Base-by-base conservation (phyloP, 1,284 basidiomycete species). In the Flammula alnicola region DNA sequence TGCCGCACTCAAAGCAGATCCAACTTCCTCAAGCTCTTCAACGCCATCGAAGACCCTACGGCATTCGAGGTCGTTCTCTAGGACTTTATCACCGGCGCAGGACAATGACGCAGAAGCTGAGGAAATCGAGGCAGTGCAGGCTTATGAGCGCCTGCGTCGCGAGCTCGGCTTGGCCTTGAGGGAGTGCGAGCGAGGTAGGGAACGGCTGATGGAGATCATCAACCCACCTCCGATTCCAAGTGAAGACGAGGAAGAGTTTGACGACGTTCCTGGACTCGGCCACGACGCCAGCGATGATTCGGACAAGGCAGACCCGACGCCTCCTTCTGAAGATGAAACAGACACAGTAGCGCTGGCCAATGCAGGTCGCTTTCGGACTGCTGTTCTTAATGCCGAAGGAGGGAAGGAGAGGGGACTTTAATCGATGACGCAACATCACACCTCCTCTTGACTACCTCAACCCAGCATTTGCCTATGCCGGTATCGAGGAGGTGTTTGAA, bases 401-500 rank as follows among this genome's bases (percentile, higher is more conserved):
- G 60, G 31, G 50, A 60, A 55, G 31, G 45, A 33, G 25, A 38
- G 0, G 35, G 47, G 22, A 25, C 38, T 8, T 16, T 40, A 51
- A 36, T 70, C 23, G 84, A 88, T 59, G 84, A 86, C 58, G 81
- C 72, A 11, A 78, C 77, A n/a, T 58, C 73, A 17, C 82, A 84
- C 63, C 65, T 86, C 5, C 63, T 86, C 14, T 60, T 80, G 7
- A 67, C 73, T 3, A 63, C 81, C 3, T 77, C 79, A 3, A 67
- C 78, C 5, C 63, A 74, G 25, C 78, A 83, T 52, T 68, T 87
- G 1, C 81, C 83, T 0, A 76, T 79, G 5, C 77, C 75, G 87
- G 87, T 5, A 75, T 81, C 36, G 88, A 91, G 58, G 86, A 89
- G 61, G 87, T 92, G 16, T 92, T 82, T 59, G 88, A 91, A 62